Percentiles rank a stretch among this genome's conserved stretches.
phyloP scores from a whole-genome alignment of 129 eudicot species.

The Centaurea solstitialis region DNA sequence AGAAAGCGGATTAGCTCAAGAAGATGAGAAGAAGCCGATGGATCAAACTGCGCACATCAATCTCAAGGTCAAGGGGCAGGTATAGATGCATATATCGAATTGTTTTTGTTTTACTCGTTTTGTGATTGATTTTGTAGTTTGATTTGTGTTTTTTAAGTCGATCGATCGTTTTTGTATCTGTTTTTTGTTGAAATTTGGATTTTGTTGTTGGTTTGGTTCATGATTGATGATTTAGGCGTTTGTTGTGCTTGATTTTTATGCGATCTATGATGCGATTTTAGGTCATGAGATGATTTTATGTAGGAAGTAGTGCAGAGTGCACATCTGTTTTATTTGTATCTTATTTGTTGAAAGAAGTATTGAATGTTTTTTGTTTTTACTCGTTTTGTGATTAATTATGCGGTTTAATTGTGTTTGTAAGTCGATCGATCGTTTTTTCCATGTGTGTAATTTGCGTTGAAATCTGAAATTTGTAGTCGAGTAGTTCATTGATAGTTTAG shows the following conservation, averaged over 20 bases:
- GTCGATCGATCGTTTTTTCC: too few relatives aligned
- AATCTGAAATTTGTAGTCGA: too few relatives aligned
- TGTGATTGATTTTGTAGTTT: neutral
- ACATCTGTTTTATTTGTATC: neutral
- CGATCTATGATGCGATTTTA: neutral
- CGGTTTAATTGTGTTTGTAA: too few relatives aligned
- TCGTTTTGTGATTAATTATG: too few relatives aligned
- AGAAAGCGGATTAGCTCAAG: constrained; percentile 27
- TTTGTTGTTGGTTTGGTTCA: neutral
- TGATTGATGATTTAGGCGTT: neutral
- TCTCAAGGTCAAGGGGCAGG: constrained; percentile 80
- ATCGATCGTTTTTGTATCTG: neutral
- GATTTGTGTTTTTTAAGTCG: neutral
- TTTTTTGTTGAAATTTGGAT: neutral
- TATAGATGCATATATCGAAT: neutral
- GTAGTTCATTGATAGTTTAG: too few relatives aligned
- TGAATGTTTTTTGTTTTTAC: too few relatives aligned
- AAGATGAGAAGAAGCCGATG: constrained; percentile 59
- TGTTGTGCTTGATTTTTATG: neutral
- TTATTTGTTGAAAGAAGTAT: neutral
- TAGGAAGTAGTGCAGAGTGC: neutral
- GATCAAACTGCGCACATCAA: constrained; percentile 58
- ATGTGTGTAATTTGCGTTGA: too few relatives aligned
- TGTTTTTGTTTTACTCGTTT: neutral
- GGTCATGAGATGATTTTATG: neutral